A percentile compares a stretch with the other conserved stretches of the same genome.
These are phyloP conservation scores for Thraustochytrium striatum DNA, from an alignment of 352 stramenopile species.

Conservation along the genomic window DNA sequence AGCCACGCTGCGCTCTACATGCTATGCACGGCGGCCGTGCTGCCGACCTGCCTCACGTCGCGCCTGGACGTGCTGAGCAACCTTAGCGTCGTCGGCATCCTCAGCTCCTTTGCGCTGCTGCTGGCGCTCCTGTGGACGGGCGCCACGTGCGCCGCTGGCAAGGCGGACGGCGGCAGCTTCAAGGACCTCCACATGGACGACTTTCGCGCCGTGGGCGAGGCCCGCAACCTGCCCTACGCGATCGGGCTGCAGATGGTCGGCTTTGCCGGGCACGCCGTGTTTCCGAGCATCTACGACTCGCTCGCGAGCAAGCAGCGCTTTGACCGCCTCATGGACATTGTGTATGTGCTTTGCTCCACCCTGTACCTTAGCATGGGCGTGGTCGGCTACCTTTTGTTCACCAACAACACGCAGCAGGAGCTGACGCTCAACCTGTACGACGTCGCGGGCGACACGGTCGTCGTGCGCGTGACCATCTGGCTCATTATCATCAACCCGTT, in stretches of 20 bases:
- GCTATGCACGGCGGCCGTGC: conserved; percentile 54
- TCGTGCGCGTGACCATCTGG: conserved; percentile 65
- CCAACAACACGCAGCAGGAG: conserved; percentile 70
- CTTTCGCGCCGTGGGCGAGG: conserved; percentile 2
- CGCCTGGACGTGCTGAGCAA: conserved; percentile 73
- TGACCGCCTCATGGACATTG: conserved; percentile 65
- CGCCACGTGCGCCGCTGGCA: conserved; percentile 50
- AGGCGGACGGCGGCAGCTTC: conserved; percentile 63
- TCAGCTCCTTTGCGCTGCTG: conserved; percentile 74
- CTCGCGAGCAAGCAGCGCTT: conserved; percentile 66
- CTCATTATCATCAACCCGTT: conserved; percentile 76
- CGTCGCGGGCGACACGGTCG: conserved; percentile 32
- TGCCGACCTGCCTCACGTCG: conserved; percentile 72
- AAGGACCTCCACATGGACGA: conserved; percentile 58
- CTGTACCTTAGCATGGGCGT: conserved; percentile 72
- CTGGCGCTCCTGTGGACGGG: conserved; percentile 71
- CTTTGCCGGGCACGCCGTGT: conserved; percentile 76
- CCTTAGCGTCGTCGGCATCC: conserved; percentile 72
- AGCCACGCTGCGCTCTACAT: conserved; percentile 1
- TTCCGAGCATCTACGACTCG: conserved; percentile 79
- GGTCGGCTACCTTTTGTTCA: conserved; percentile 74
- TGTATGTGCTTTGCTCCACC: conserved; percentile 66
- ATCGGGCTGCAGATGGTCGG: conserved; percentile 78
- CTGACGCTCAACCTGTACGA: conserved; percentile 34
- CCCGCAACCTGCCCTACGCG: conserved; percentile 53